Conservation (phyloP, 331 rosid species). For the Phaseolus coccineus region DNA sequence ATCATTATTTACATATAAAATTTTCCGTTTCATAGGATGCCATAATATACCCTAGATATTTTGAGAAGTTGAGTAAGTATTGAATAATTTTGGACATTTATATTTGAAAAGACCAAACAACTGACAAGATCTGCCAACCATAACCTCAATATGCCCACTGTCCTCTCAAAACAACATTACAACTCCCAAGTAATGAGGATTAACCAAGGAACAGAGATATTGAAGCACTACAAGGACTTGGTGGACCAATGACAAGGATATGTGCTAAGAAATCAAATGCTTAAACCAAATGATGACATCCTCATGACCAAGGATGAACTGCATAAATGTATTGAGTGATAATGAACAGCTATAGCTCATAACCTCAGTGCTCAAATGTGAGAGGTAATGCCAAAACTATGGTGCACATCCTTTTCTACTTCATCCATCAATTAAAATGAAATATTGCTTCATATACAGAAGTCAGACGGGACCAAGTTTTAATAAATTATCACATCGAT, state of each 20-base stretch:
- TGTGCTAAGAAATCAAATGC: no score
- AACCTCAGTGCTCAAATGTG: neutral
- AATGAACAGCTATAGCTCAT: conserved; percentile 14
- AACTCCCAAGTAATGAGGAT: neutral
- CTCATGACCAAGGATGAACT: neutral
- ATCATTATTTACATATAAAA: neutral
- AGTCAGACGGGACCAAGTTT: neutral
- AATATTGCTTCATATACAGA: neutral
- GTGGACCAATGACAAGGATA: no score
- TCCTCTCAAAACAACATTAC: conserved; percentile 22
- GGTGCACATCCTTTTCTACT: neutral
- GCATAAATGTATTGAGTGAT: neutral
- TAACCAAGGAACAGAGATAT: no score
- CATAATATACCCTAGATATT: neutral
- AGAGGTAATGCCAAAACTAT: neutral
- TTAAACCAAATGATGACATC: no score
- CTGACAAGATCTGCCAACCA: neutral
- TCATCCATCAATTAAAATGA: conserved; percentile 5
- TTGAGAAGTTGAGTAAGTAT: neutral
- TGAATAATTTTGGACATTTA: neutral
- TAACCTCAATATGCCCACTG: conserved; percentile 23
- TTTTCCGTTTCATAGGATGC: neutral
- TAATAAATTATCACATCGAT: neutral
- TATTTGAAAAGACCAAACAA: neutral
- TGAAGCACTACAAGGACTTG: no score